Percentiles rank a stretch among this genome's conserved stretches.
These are phyloP conservation scores for Linum usitatissimum DNA, from an alignment of 345 rosid genomes.

Conservation along the genomic window DNA sequence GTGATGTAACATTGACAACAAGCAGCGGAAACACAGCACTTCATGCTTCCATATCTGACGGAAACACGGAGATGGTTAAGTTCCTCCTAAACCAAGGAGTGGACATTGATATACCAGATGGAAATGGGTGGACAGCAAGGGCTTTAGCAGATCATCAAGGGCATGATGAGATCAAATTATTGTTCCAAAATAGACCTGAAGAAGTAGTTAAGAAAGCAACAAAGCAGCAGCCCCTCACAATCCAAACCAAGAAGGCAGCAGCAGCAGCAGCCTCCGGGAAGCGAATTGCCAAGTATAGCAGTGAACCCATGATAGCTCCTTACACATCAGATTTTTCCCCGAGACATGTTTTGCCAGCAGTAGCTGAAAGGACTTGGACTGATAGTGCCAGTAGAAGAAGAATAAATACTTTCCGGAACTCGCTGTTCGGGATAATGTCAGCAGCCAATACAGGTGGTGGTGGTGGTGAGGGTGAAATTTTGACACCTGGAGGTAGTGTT, in stretches of 20 bases:
- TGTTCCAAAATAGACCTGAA: conserved; percentile 27
- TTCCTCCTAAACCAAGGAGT: conserved; percentile 58
- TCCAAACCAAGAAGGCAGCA: too few species aligned
- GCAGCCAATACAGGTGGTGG: conserved; percentile 48
- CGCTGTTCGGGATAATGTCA: conserved; percentile 68
- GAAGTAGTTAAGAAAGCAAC: conserved; percentile 6
- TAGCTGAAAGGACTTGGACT: conserved; percentile 26
- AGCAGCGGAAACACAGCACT: conserved; percentile 49
- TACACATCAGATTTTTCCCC: conserved; percentile 1
- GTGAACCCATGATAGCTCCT: conserved; percentile 46
- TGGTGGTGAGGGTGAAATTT: conserved; percentile 15
- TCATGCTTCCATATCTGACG: conserved; percentile 63
- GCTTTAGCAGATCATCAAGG: conserved; percentile 75
- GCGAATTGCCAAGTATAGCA: conserved; percentile 42
- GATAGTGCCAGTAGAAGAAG: conserved; percentile 32
- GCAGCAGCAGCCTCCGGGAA: too few species aligned
- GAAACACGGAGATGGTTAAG: conserved; percentile 45
- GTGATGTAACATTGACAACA: conserved; percentile 42
- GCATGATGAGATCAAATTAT: conserved; percentile 44
- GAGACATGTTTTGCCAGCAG: conserved; percentile 12
- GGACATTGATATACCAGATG: conserved; percentile 46
- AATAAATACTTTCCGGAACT: conserved; percentile 40
- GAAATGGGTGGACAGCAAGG: conserved; percentile 64
- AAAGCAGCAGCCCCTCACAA: too few species aligned
- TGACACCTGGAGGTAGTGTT: conserved; percentile 11